Evolutionary conservation across 176 grass and related monocot species (phyloP), one percentile per base, ranked within the genome.

Genomic region (Rhynchospora tenuis): DNA sequence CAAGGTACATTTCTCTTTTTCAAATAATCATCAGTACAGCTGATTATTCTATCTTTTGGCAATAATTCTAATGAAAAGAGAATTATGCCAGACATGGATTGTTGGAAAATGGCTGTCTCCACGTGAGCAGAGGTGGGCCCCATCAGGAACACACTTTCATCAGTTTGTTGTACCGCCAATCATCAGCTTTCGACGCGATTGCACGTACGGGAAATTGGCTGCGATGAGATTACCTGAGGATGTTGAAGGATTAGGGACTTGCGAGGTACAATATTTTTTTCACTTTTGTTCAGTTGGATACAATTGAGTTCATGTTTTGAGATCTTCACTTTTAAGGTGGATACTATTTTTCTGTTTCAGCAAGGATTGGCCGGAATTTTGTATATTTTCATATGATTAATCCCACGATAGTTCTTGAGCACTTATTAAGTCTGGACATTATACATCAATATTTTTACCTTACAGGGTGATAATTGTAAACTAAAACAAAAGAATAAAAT

Each of bases 101-200:
- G 92, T 95, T 4, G 95, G 95, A 16, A 98, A 98, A 85, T 98
- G 95, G 95, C 73, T 95, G 22, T 89, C 92, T 16, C 87, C 88
- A 15, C 70, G 74, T 22, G 92, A 98, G 84, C 95, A 98, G 81
- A 76, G 84, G 59, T 95, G 95, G 89, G 95, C 95, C 13, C 86
- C 92, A 19, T 1, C 89, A 3, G 92, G 92, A n/a, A 98, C 95
- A 28, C 92, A 98, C 86, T 98, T 98, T 86, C 92, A 98, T 88
- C 95, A 98, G 83, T 98, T 98, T 71, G 95, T 98, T 3, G 95
- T 98, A 31, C 95, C 95, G 0, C 95, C 92, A 0, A 95, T 98
- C 64, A 79, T 98, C 47, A 69, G 73, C 4, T 95, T 98, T 78
- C 90, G 95, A 3, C 79, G 95, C 8, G 95, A 98, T 72, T 98